phyloP scores from a whole-genome alignment of 352 stramenopile genomes.

The Globisporangium heterothallicum region DNA sequence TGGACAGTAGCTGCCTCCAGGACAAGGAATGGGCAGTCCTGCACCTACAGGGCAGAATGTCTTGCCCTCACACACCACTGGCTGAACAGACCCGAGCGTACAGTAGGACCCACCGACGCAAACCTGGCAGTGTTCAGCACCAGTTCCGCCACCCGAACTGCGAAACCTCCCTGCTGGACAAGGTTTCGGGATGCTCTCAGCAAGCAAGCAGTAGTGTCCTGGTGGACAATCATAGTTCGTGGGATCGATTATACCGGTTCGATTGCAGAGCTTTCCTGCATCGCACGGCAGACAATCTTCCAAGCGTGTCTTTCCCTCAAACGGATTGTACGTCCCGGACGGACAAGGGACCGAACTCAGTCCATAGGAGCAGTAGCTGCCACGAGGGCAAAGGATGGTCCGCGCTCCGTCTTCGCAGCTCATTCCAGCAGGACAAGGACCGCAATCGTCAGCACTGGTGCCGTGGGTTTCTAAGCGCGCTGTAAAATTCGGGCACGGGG shows the following conservation, averaged over 20 bases:
- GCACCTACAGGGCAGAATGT: slow-evolving; percentile 59
- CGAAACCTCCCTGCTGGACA: slow-evolving; percentile 50
- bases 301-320: slow-evolving; percentile 24
- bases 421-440: slow-evolving; percentile 77
- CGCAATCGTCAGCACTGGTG: slow-evolving; percentile 53
- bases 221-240: slow-evolving; percentile 59
- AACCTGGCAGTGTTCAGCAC: slow-evolving; percentile 29
- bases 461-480: slow-evolving; percentile 49
- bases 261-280: slow-evolving; percentile 70
- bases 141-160: slow-evolving; percentile 25
- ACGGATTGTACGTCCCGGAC: slow-evolving; percentile 52
- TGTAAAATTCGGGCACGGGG: slow-evolving; percentile 56
- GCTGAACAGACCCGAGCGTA: slow-evolving; percentile 31
- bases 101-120: slow-evolving; percentile 70
- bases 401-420: slow-evolving; percentile 74
- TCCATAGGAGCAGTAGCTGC: slow-evolving; percentile 47
- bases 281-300: slow-evolving; percentile 60
- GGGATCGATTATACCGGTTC: slow-evolving; percentile 52
- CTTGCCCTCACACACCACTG: slow-evolving; percentile 39
- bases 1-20: slow-evolving; percentile 64
- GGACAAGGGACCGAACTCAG: slow-evolving; percentile 47
- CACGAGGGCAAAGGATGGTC: slow-evolving; percentile 57
- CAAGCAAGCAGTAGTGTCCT: slow-evolving; percentile 65
- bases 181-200: slow-evolving; percentile 21
- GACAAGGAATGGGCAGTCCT: slow-evolving; percentile 45